Evolutionary conservation across 345 rosid genomes (phyloP).

Genomic region (Citrus mangshanensis): DNA sequence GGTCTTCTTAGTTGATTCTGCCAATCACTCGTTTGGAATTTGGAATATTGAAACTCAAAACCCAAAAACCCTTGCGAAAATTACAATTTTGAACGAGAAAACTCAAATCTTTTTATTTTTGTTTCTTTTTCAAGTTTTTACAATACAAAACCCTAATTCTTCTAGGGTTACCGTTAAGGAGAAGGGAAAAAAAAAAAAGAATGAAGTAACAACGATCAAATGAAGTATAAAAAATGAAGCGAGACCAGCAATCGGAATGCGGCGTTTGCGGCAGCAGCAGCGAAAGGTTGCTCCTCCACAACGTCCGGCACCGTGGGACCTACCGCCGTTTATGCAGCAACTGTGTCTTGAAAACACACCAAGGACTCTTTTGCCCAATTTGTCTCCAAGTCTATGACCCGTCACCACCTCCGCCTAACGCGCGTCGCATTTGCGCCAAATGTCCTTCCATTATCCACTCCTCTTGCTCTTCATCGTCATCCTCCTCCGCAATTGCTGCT

Average conservation of each 20-base stretch:
- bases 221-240: slow-evolving; percentile 10
- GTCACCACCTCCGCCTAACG: slow-evolving; percentile 6
- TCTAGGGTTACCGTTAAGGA: slow-evolving; percentile 24
- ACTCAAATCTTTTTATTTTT: too few species aligned
- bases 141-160: background rate
- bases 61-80: background rate
- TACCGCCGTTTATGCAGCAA: slow-evolving; percentile 36
- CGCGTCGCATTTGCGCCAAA: slow-evolving; percentile 24
- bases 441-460: slow-evolving; percentile 34
- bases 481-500: background rate
- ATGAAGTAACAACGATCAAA: background rate
- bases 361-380: slow-evolving; percentile 31
- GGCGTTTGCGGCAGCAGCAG: slow-evolving; percentile 14
- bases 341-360: slow-evolving; percentile 29
- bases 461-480: slow-evolving; percentile 20
- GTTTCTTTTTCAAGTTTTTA: too few species aligned
- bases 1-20: background rate
- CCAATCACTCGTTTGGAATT: background rate
- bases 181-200: too few species aligned
- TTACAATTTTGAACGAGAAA: too few species aligned
- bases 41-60: background rate
- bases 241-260: slow-evolving; percentile 21
- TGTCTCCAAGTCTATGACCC: slow-evolving; percentile 29
- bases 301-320: slow-evolving; percentile 24
- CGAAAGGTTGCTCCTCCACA: slow-evolving; percentile 25